Conservation (phyloP, 176 grass and related monocot genomes). For the bread wheat (Triticum aestivum) region IWGSC_CS_RefSeq_v2.1 NC_057797.1:141916342-141916841, state of each 20-base stretch:
- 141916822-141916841: neutral
- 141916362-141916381: neutral
- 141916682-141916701: neutral
- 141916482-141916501: no score
- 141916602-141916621: neutral
- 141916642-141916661: neutral
- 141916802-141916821: neutral
- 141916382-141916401: neutral
- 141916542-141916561: no score
- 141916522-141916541: no score
- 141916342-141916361: neutral
- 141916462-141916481: no score
- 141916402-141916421: neutral
- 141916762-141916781: neutral
- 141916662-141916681: neutral
- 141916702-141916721: neutral
- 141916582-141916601: neutral
- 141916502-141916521: no score
- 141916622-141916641: neutral
- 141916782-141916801: conserved; percentile 29
- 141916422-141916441: neutral
- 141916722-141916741: neutral
- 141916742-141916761: neutral
- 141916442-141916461: neutral
- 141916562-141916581: neutral